phyloP scores from a whole-genome alignment of 2,329 filamentous ascomycete genomes.

The Mycocentrospora acerina region DNA sequence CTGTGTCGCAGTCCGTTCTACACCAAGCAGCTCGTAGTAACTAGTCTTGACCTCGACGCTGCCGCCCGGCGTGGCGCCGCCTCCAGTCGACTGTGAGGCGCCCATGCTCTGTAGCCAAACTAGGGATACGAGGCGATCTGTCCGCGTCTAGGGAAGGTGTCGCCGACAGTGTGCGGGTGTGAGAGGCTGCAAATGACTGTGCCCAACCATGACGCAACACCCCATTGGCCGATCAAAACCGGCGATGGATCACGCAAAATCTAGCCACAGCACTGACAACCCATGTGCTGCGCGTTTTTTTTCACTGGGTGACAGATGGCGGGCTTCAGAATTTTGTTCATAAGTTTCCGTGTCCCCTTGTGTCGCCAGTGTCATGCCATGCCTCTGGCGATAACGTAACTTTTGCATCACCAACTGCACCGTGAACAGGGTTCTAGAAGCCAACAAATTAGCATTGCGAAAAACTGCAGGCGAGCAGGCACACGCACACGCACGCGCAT shows the following conservation, averaged over 20 bases:
- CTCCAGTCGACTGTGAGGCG: conserved; percentile 47
- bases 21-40: conserved; percentile 81
- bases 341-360: conserved; percentile 7
- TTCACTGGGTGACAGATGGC: conserved; percentile 9
- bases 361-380: too few relatives aligned
- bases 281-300: conserved; percentile 7
- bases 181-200: too few relatives aligned
- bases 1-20: conserved; percentile 72
- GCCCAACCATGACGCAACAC: too few relatives aligned
- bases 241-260: neutral
- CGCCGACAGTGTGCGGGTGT: too few relatives aligned
- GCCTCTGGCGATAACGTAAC: too few relatives aligned
- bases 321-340: conserved; percentile 12
- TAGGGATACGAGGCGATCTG: conserved; percentile 8
- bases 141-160: too few relatives aligned
- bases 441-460: too few relatives aligned
- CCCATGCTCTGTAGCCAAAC: conserved; percentile 42
- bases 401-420: too few relatives aligned
- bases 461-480: too few relatives aligned
- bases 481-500: neutral
- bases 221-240: too few relatives aligned
- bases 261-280: conserved; percentile 13
- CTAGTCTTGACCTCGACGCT: conserved; percentile 62
- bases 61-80: conserved; percentile 19
- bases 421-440: too few relatives aligned